Evolutionary conservation across 345 rosid genomes (phyloP), one percentile per base, ranked within the genome.

Genomic region (Mercurialis annua): DNA sequence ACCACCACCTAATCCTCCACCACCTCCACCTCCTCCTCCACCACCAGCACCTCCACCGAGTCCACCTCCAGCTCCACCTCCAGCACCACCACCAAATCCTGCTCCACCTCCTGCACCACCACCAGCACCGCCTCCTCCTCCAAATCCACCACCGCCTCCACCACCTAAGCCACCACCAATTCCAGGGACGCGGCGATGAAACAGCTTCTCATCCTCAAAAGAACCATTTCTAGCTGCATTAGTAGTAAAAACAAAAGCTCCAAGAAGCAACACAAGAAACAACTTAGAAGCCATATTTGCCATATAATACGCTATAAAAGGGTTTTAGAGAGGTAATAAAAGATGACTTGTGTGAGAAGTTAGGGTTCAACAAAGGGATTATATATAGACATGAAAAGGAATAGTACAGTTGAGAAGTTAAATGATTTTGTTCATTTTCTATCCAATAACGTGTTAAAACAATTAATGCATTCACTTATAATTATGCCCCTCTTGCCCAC

Each of bases 211-310:
- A 20, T 61, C 66, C 60, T 14, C 29, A 40, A 51, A 40, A 18
- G 70, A 53, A 34, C 50, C 65, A 27, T 27, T 59, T 36, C 36
- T 47, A 58, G 15, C 58, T 30, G 62, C 54, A 42, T 6, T 2
- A 53, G 40, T 12, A 16, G 61, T 33, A 60, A 51, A 70, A 70
- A 70, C 55, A 10, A 70, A 30, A 17, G 49, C 74, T 15, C 57
- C 44, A 31, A 70, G 21, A 10, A 62, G 14, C 62, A 63, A 70
- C 29, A 70, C 68, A 62, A 70, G 54, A 55, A 70, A 12, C 63
- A 70, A 29, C 21, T 62, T 70, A 1, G 51, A 60, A 70, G 73
- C 17, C 74, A 70, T 70, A 11, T 60, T 55, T 29, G 59, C 17
- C 29, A 20, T 24, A 10, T 18, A 54, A 55, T n/a, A n/a, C n/a